A percentile compares a stretch with the other conserved stretches of the same genome.
Evolutionary conservation across 768 basidiomycete species (phyloP).

Genomic region (Naganishia kalamii): DNA sequence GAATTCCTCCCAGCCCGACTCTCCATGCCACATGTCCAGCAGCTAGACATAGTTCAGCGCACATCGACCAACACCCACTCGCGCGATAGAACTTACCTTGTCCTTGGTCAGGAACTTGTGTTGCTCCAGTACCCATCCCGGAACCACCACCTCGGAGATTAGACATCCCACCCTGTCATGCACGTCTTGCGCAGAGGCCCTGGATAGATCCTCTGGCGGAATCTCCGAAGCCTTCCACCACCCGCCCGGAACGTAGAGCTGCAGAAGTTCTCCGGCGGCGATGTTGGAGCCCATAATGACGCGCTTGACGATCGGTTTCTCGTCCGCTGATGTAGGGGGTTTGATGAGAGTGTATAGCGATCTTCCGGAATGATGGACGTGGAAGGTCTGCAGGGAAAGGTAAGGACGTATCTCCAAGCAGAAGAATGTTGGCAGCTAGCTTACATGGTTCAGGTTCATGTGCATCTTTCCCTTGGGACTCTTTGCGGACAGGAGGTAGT

Average conservation of each 20-base stretch:
- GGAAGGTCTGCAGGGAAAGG: conserved; percentile 50
- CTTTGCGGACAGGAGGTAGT: conserved; percentile 34
- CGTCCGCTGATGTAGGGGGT: conserved; percentile 33
- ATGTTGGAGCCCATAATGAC: conserved; percentile 51
- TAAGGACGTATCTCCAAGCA: not conserved
- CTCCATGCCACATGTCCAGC: conserved; percentile 22
- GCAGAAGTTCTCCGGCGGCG: conserved; percentile 50
- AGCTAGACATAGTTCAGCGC: not conserved
- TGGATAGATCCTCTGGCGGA: conserved; percentile 39
- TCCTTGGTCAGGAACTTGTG: conserved; percentile 35
- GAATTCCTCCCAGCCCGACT: conserved; percentile 20
- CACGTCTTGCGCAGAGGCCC: conserved; percentile 2
- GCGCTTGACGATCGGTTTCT: conserved; percentile 46
- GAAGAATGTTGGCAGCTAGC: not conserved
- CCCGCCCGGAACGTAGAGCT: conserved; percentile 50
- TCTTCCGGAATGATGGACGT: conserved; percentile 54
- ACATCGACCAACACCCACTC: not conserved
- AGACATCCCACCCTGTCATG: conserved; percentile 50
- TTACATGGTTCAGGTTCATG: conserved; percentile 36
- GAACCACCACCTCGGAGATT: conserved; percentile 60
- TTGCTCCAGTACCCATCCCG: conserved; percentile 47
- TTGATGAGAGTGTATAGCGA: conserved; percentile 53
- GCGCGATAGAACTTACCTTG: conserved; percentile 25
- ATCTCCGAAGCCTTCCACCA: conserved; percentile 47
- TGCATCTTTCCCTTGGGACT: conserved; percentile 35